Conservation (phyloP, 768 basidiomycete genomes). For the Boletus reticulatus region DNA sequence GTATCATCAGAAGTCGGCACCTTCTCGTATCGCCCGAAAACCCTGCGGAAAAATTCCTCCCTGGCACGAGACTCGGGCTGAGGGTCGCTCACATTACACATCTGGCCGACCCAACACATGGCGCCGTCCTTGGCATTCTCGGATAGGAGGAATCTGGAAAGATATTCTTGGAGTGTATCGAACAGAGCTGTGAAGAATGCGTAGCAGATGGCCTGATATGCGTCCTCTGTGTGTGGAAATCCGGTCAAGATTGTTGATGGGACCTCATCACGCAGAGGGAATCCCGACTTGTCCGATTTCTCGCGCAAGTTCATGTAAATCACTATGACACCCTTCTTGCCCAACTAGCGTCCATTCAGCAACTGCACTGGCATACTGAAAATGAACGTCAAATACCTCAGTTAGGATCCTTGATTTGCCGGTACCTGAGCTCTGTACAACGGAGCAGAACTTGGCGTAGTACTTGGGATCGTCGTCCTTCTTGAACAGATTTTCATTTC, state of each 20-base stretch:
- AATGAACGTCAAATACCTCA: background rate
- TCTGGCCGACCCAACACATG: background rate
- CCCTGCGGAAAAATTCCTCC: background rate
- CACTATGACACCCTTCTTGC: conserved; percentile 12
- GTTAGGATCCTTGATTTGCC: conserved; percentile 12
- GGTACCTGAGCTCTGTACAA: conserved; percentile 16
- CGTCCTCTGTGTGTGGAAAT: background rate
- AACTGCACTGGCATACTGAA: too few species aligned
- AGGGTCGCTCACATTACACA: conserved; percentile 4
- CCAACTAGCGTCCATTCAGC: background rate
- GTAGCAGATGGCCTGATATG: conserved; percentile 6
- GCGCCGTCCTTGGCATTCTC: background rate
- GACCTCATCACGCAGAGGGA: conserved; percentile 14
- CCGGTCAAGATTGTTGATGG: conserved; percentile 13
- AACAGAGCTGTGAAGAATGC: conserved; percentile 18
- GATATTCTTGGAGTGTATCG: background rate
- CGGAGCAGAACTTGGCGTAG: conserved; percentile 6
- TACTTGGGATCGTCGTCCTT: background rate
- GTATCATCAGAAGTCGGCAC: background rate
- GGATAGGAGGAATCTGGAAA: background rate
- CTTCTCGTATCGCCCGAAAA: background rate
- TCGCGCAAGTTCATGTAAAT: conserved; percentile 16
- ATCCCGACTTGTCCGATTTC: background rate
- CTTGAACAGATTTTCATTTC: conserved; percentile 8
- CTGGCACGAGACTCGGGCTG: background rate